These are phyloP conservation scores for Epicoccum nigrum DNA, from an alignment of 2,329 filamentous ascomycete species.

Conservation along the genomic window DNA sequence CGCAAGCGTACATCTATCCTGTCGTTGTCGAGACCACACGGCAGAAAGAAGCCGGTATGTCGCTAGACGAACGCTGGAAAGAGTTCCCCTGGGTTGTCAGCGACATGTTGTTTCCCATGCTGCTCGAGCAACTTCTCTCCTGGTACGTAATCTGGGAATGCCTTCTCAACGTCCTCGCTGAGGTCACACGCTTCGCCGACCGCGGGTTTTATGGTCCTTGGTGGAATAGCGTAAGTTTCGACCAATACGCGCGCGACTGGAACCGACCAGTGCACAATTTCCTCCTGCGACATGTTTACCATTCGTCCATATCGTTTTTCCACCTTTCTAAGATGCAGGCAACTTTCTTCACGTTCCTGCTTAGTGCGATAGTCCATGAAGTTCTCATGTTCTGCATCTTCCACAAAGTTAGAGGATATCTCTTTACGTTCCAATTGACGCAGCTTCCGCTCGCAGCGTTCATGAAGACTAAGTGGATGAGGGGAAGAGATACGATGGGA, in stretches of 20 bases:
- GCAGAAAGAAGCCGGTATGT: conserved; percentile 70
- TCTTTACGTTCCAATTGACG: conserved; percentile 74
- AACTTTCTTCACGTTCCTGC: conserved; percentile 76
- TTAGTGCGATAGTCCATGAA: conserved; percentile 75
- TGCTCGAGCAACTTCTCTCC: conserved; percentile 76
- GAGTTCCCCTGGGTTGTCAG: conserved; percentile 77
- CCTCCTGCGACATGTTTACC: conserved; percentile 78
- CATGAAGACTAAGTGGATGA: conserved; percentile 70
- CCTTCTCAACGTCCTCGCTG: conserved; percentile 73
- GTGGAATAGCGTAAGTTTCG: conserved; percentile 66
- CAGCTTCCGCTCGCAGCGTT: conserved; percentile 74
- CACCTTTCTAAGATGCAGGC: conserved; percentile 72
- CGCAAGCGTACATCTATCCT: conserved; percentile 78
- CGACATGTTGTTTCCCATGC: conserved; percentile 77
- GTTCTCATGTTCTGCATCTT: conserved; percentile 82
- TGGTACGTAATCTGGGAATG: conserved; percentile 83
- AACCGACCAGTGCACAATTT: conserved; percentile 83
- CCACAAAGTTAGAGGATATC: conserved; percentile 75
- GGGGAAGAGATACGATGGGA: conserved; percentile 66
- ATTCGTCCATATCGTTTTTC: conserved; percentile 75
- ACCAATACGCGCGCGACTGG: conserved; percentile 82
- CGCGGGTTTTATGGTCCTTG: conserved; percentile 68
- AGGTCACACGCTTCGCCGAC: conserved; percentile 78
- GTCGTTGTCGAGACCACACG: conserved; percentile 70
- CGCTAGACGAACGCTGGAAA: conserved; percentile 64